These are phyloP conservation scores for Botrytis porri DNA, from an alignment of 2,329 filamentous ascomycete genomes.

Conservation along the genomic window DNA sequence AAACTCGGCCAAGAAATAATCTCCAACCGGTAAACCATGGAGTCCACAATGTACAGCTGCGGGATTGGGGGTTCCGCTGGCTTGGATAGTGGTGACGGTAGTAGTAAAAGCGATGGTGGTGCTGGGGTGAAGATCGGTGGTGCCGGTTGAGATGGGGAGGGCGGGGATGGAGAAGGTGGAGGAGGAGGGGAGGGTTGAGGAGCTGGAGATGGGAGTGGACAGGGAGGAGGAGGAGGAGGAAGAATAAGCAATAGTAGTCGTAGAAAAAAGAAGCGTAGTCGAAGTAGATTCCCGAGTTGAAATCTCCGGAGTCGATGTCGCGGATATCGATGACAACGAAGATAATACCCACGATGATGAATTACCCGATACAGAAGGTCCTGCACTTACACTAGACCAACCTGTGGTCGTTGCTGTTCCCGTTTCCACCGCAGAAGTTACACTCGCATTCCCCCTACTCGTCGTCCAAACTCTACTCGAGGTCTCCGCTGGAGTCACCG, in stretches of 20 bases:
- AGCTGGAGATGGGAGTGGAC: neutral
- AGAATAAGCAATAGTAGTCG: neutral
- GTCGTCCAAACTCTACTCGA: neutral
- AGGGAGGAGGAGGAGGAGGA: constrained; percentile 29
- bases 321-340: neutral
- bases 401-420: too few species aligned
- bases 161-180: constrained; percentile 31
- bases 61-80: constrained; percentile 37
- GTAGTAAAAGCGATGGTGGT: constrained; percentile 34
- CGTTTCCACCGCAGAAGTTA: neutral
- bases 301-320: neutral
- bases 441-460: neutral
- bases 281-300: neutral
- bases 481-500: rapidly evolving
- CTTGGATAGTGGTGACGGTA: constrained; percentile 36
- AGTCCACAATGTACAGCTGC: constrained; percentile 42
- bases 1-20: constrained; percentile 43
- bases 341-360: neutral
- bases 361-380: neutral
- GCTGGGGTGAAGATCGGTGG: constrained; percentile 27
- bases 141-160: constrained; percentile 35
- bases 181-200: neutral
- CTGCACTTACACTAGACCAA: neutral
- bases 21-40: constrained; percentile 39
- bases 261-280: neutral